Evolutionary conservation across 371 early-diverging fungal genomes (phyloP).

Genomic region (Mortierella sp.): DNA sequence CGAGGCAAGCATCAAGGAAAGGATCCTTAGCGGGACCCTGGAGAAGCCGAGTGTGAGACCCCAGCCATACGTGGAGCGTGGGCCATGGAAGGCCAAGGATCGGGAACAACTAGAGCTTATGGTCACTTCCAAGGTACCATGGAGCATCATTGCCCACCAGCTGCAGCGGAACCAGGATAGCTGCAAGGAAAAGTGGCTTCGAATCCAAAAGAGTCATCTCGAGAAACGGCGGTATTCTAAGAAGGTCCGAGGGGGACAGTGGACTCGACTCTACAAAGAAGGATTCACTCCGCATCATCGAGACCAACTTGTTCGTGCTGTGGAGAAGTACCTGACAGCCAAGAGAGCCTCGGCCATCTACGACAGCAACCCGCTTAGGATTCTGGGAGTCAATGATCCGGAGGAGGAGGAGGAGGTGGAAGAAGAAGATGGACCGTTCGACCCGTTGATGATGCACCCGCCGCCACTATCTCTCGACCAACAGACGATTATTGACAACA

Average conservation of each 20-base stretch:
- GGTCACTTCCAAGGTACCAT: slow-evolving; percentile 21
- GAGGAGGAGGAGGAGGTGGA: background rate
- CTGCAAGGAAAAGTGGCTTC: slow-evolving; percentile 48
- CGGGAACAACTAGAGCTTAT: slow-evolving; percentile 31
- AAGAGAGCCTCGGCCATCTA: background rate
- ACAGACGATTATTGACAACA: background rate
- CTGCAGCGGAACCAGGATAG: slow-evolving; percentile 43
- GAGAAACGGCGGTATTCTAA: slow-evolving; percentile 11
- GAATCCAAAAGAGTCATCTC: slow-evolving; percentile 16
- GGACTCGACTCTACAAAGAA: slow-evolving; percentile 25
- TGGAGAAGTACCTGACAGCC: slow-evolving; percentile 31
- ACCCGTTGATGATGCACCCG: slow-evolving; percentile 3
- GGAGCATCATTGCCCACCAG: slow-evolving; percentile 30
- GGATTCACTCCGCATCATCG: slow-evolving; percentile 38
- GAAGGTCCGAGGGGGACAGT: slow-evolving; percentile 17
- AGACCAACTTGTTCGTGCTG: slow-evolving; percentile 22
- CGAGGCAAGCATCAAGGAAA: slow-evolving; percentile 6
- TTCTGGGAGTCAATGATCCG: slow-evolving; percentile 1
- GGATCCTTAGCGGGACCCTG: background rate
- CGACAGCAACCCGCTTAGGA: background rate
- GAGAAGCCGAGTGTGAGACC: slow-evolving; percentile 2
- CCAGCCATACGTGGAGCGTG: slow-evolving; percentile 18
- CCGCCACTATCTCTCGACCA: background rate
- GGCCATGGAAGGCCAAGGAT: slow-evolving; percentile 43
- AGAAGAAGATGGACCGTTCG: slow-evolving; percentile 6